Percentiles rank a stretch among this genome's conserved stretches.
phyloP scores from a whole-genome alignment of 1,284 basidiomycete genomes.

The Cryptococcus sp. region DNA sequence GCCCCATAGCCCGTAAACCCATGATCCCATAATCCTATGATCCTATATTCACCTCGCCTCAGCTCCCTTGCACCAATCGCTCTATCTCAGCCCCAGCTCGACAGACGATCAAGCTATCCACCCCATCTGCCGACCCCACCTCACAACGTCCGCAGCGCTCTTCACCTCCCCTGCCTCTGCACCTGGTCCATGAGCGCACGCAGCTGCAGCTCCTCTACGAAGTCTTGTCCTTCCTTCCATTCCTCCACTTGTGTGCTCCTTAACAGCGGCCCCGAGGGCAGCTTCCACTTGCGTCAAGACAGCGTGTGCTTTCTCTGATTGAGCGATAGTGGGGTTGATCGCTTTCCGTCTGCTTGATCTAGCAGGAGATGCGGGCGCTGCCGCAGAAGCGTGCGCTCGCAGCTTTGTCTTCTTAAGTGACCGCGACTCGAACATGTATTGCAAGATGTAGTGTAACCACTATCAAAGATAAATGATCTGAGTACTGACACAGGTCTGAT shows the following conservation, averaged over 20 bases:
- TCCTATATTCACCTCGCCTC: no score
- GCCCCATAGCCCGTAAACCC: no score
- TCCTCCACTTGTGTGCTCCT: neutral
- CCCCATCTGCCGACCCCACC: no score
- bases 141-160: no score
- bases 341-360: neutral
- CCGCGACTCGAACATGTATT: slow-evolving; percentile 36
- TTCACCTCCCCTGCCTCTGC: no score
- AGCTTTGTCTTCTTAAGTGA: slow-evolving; percentile 31
- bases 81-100: no score
- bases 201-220: no score
- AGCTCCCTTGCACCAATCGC: no score
- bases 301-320: slow-evolving; percentile 9
- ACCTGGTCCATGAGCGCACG: no score
- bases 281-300: slow-evolving; percentile 14
- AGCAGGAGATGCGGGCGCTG: slow-evolving; percentile 6
- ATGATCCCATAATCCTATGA: no score
- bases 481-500: neutral
- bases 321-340: slow-evolving; percentile 2
- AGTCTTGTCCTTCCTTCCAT: neutral
- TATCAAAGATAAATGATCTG: slow-evolving; percentile 14
- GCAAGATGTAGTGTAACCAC: slow-evolving; percentile 49
- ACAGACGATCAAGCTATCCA: no score
- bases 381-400: no score
- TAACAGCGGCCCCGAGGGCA: slow-evolving; percentile 6